These are phyloP conservation scores for Lumnitzera littorea DNA, from an alignment of 345 rosid genomes.

Conservation along the genomic window DNA sequence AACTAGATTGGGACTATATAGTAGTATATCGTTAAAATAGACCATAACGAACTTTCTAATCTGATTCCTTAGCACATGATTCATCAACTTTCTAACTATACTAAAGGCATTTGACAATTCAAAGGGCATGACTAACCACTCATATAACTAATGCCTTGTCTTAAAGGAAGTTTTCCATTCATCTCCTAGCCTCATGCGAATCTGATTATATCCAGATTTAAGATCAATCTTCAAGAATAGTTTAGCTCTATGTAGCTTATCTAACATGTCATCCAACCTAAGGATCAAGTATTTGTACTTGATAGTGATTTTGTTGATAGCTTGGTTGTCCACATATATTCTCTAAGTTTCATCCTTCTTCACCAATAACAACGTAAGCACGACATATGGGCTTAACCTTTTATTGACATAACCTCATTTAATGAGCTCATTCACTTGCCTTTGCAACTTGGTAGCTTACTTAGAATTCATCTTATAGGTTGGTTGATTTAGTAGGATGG, in stretches of 20 bases:
- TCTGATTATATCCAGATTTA: slow-evolving; percentile 9
- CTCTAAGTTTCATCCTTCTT: not conserved
- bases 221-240: not conserved
- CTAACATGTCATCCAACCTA: not conserved
- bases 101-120: slow-evolving; percentile 8
- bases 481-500: not conserved
- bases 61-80: not conserved
- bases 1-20: too few relatives aligned
- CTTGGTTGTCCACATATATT: not conserved
- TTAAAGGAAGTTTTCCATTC: slow-evolving; percentile 6
- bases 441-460: not conserved
- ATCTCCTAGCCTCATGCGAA: not conserved
- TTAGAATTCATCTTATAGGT: not conserved
- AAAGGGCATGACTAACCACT: slow-evolving; percentile 5
- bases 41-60: slow-evolving; percentile 1
- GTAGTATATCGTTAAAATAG: slow-evolving; percentile 9
- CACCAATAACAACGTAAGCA: not conserved
- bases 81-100: slow-evolving; percentile 6
- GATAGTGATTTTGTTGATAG: not conserved
- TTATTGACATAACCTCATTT: too few relatives aligned
- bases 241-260: not conserved
- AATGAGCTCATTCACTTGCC: too few relatives aligned
- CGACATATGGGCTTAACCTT: not conserved
- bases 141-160: not conserved
- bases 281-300: not conserved